Percentiles rank a stretch among this genome's conserved stretches.
Conservation (phyloP, 306 rosid genomes). For the Alnus glutinosa region DNA sequence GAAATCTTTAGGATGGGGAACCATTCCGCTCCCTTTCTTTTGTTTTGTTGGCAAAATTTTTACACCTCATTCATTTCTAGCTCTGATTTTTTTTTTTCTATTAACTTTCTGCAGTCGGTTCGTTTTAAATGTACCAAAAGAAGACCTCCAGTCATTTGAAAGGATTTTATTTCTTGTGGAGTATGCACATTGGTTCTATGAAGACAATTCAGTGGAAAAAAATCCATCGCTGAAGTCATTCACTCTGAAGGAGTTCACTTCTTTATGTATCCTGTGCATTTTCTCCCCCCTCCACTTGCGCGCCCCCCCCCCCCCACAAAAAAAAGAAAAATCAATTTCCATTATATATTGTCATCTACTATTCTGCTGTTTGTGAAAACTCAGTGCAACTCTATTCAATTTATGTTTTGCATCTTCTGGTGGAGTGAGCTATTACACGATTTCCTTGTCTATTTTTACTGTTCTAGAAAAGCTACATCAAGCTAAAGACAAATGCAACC, state of each 20-base stretch:
- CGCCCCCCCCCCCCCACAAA: too few relatives aligned
- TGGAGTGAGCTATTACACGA: not conserved
- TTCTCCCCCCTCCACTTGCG: not conserved
- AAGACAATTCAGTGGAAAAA: constrained; percentile 94
- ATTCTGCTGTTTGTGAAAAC: not conserved
- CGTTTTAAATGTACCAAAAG: constrained; percentile 93
- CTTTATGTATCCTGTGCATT: constrained; percentile 72
- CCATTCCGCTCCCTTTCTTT: not conserved
- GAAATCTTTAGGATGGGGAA: not conserved
- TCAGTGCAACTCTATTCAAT: not conserved
- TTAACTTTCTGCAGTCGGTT: constrained; percentile 70
- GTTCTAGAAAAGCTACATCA: not conserved
- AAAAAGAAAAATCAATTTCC: not conserved
- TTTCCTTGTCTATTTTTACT: not conserved
- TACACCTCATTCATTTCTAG: not conserved
- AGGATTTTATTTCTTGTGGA: constrained; percentile 94
- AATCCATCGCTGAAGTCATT: constrained; percentile 95
- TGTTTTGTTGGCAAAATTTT: constrained; percentile 2
- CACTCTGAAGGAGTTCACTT: constrained; percentile 90
- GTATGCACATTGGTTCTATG: constrained; percentile 99
- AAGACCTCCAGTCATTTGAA: constrained; percentile 96
- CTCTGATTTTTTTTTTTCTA: constrained; percentile 1
- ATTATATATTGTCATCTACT: not conserved
- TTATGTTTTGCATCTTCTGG: not conserved
- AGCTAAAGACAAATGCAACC: not conserved